phyloP scores from a whole-genome alignment of 768 basidiomycete species.

The Psilocybe cyanescens region DNA sequence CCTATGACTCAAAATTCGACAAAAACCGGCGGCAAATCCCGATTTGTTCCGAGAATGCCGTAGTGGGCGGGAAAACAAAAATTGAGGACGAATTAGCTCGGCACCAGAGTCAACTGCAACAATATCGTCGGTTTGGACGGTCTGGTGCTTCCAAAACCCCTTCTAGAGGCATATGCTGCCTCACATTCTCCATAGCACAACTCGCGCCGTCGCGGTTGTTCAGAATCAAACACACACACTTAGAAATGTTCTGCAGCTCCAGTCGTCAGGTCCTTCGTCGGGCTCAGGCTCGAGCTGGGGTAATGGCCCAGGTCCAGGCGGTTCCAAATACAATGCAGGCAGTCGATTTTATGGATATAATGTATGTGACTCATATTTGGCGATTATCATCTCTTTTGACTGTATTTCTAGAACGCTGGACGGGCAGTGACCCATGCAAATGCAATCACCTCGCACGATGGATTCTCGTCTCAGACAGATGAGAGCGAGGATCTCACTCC shows the following conservation, averaged over 20 bases:
- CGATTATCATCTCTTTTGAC: slow-evolving; percentile 1
- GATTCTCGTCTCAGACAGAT: slow-evolving; percentile 49
- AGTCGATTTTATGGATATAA: slow-evolving; percentile 75
- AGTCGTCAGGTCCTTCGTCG: slow-evolving; percentile 52
- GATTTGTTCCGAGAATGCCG: background rate
- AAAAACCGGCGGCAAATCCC: background rate
- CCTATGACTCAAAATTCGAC: background rate
- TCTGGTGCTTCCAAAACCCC: slow-evolving; percentile 17
- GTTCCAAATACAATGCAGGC: slow-evolving; percentile 73
- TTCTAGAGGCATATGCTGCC: slow-evolving; percentile 63
- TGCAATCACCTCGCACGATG: slow-evolving; percentile 58
- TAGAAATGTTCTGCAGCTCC: slow-evolving; percentile 77
- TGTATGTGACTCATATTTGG: slow-evolving; percentile 35
- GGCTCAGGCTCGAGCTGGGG: slow-evolving; percentile 49
- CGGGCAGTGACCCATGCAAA: slow-evolving; percentile 78
- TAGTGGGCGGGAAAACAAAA: slow-evolving; percentile 4
- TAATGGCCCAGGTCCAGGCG: slow-evolving; percentile 68
- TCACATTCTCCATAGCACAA: slow-evolving; percentile 73
- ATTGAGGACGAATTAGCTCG: slow-evolving; percentile 11
- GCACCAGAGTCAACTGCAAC: slow-evolving; percentile 9
- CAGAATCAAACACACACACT: slow-evolving; percentile 74
- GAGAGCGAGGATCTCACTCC: slow-evolving; percentile 56
- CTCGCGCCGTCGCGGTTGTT: slow-evolving; percentile 75
- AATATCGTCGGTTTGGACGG: slow-evolving; percentile 8
- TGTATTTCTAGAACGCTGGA: slow-evolving; percentile 56